A percentile compares a stretch with the other conserved stretches of the same genome.
Evolutionary conservation across 2,329 filamentous ascomycete species (phyloP).

Genomic region (Zasmidium cellare): DNA sequence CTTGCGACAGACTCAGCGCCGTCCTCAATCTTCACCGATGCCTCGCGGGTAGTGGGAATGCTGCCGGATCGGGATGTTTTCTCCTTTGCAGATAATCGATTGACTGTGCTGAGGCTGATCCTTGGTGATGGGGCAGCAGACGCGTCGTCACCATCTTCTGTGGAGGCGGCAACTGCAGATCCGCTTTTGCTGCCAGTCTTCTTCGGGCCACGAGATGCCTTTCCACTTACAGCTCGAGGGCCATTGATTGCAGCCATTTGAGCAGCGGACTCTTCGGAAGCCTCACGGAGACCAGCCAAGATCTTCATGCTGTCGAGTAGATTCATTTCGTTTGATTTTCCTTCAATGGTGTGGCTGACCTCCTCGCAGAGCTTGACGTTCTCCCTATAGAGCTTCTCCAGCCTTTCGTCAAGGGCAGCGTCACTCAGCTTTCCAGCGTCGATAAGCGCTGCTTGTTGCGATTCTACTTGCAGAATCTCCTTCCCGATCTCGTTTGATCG

Average conservation of each 20-base stretch:
- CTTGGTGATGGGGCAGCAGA: slow-evolving; percentile 36
- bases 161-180: slow-evolving; percentile 23
- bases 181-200: slow-evolving; percentile 24
- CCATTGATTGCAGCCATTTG: slow-evolving; percentile 30
- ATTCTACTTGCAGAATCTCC: slow-evolving; percentile 39
- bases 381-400: slow-evolving; percentile 49
- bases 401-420: slow-evolving; percentile 44
- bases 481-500: slow-evolving; percentile 35
- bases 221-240: slow-evolving; percentile 27
- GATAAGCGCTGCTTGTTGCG: slow-evolving; percentile 34
- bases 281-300: slow-evolving; percentile 48
- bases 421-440: slow-evolving; percentile 31
- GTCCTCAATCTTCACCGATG: slow-evolving; percentile 54
- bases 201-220: slow-evolving; percentile 27
- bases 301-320: slow-evolving; percentile 45
- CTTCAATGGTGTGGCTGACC: slow-evolving; percentile 44
- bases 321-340: slow-evolving; percentile 44
- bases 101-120: slow-evolving; percentile 27
- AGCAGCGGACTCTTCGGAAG: slow-evolving; percentile 44
- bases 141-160: slow-evolving; percentile 31
- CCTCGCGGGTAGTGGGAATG: slow-evolving; percentile 48
- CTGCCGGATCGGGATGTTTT: slow-evolving; percentile 41
- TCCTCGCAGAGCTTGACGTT: slow-evolving; percentile 51
- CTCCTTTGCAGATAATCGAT: slow-evolving; percentile 35
- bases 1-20: slow-evolving; percentile 43